Conservation (phyloP, 2,329 filamentous ascomycete species). For the Xylaria sp. region DNA sequence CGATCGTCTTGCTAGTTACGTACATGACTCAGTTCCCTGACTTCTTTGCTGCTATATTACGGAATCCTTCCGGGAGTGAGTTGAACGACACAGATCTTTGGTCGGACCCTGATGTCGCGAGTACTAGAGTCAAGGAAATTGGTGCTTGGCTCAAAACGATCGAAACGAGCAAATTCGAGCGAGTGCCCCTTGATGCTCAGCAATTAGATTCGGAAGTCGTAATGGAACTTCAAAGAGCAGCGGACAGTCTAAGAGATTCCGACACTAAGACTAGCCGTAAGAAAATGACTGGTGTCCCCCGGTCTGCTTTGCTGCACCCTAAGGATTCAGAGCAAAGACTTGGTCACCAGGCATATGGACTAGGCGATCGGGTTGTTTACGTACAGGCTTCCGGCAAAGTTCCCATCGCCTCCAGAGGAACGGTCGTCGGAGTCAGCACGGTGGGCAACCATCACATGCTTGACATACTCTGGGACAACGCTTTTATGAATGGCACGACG, state of each 20-base stretch:
- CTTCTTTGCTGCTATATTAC: conserved; percentile 89
- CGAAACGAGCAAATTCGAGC: conserved; percentile 91
- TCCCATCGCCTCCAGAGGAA: conserved; percentile 89
- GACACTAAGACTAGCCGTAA: conserved; percentile 68
- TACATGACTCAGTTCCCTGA: conserved; percentile 97
- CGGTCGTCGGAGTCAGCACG: conserved; percentile 92
- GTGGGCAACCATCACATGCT: conserved; percentile 84
- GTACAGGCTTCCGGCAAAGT: conserved; percentile 93
- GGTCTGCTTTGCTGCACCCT: conserved; percentile 90
- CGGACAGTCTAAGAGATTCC: conserved; percentile 69
- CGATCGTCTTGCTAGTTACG: conserved; percentile 80
- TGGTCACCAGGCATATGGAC: conserved; percentile 80
- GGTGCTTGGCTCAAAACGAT: conserved; percentile 91
- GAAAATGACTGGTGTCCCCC: conserved; percentile 82
- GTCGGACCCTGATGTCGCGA: conserved; percentile 75
- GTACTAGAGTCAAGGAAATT: conserved; percentile 90
- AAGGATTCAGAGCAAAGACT: conserved; percentile 93
- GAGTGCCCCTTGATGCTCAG: conserved; percentile 94
- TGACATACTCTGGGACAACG: conserved; percentile 91
- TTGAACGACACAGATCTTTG: conserved; percentile 90
- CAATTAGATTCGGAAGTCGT: conserved; percentile 95
- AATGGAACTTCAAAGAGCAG: conserved; percentile 79
- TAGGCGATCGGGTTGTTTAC: conserved; percentile 94
- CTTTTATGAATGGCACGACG: conserved; percentile 97
- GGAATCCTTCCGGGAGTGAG: conserved; percentile 85